A percentile compares a stretch with the other conserved stretches of the same genome.
Evolutionary conservation across 495 filamentous ascomycete genomes (phyloP).

Genomic region (Penicillium lividum): DNA sequence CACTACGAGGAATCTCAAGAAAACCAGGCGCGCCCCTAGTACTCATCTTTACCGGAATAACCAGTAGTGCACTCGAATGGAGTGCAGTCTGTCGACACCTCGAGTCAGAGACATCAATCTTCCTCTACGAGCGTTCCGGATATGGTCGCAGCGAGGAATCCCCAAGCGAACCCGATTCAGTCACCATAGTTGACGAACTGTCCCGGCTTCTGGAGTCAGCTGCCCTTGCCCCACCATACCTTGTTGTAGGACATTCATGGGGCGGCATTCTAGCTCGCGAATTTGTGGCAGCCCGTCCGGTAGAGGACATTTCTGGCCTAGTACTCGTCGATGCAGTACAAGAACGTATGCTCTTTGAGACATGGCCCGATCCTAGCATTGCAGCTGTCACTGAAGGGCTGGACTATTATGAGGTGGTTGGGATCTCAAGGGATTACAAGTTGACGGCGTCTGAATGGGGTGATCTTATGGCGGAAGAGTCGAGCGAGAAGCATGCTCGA

Average conservation of each 20-base stretch:
- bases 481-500: conserved; percentile 2
- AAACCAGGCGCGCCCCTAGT: conserved; percentile 6
- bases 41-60: conserved; percentile 9
- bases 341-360: conserved; percentile 12
- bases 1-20: conserved; percentile 7
- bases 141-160: conserved; percentile 12
- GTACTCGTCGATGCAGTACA: conserved; percentile 10
- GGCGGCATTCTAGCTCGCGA: conserved; percentile 12
- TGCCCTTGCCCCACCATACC: conserved; percentile 7
- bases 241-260: conserved; percentile 14
- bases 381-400: conserved; percentile 8
- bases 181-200: conserved; percentile 10
- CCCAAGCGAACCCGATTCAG: conserved; percentile 9
- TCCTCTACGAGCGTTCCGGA: conserved; percentile 10
- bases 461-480: conserved; percentile 7
- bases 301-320: conserved; percentile 6
- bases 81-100: conserved; percentile 13
- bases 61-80: conserved; percentile 13
- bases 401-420: conserved; percentile 10
- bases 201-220: conserved; percentile 4
- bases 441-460: conserved; percentile 9
- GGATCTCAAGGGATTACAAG: neutral
- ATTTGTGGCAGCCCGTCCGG: conserved; percentile 1
- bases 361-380: conserved; percentile 11
- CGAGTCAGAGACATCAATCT: conserved; percentile 5